phyloP scores from a whole-genome alignment of 2,329 filamentous ascomycete genomes.

The Fusarium longipes region DNA sequence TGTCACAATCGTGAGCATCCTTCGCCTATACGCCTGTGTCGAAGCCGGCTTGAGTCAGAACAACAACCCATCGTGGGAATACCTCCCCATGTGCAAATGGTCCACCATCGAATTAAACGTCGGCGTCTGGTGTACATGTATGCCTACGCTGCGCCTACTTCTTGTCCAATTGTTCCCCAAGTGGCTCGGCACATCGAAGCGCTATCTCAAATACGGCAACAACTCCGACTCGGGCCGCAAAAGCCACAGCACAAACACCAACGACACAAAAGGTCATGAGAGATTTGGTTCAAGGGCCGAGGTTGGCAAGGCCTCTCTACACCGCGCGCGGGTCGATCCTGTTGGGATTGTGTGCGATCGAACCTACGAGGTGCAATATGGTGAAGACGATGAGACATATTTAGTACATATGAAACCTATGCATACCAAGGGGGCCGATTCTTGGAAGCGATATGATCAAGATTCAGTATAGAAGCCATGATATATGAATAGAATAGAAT shows the following conservation, averaged over 20 bases:
- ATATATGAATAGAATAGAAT: too few relatives aligned
- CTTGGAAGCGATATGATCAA: neutral
- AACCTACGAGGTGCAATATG: neutral
- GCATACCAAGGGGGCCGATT: neutral
- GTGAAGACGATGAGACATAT: neutral
- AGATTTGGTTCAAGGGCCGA: too few relatives aligned
- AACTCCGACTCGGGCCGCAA: too few relatives aligned
- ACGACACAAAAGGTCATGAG: too few relatives aligned
- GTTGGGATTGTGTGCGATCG: neutral
- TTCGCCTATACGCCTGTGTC: neutral
- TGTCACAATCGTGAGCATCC: neutral
- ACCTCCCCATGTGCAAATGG: conserved; percentile 1
- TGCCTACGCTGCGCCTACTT: neutral
- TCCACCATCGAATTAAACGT: neutral
- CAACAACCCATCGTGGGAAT: neutral
- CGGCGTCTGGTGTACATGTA: neutral
- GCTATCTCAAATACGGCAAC: neutral
- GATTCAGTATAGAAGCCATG: neutral
- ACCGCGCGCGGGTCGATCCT: too few relatives aligned
- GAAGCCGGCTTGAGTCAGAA: neutral
- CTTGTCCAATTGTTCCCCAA: neutral
- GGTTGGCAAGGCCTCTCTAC: neutral
- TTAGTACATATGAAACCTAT: neutral
- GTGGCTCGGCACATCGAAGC: neutral
- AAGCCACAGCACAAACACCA: too few relatives aligned